Base-by-base conservation (phyloP, 2,329 filamentous ascomycete species). In the Microcyclospora tardicrescens region DNA sequence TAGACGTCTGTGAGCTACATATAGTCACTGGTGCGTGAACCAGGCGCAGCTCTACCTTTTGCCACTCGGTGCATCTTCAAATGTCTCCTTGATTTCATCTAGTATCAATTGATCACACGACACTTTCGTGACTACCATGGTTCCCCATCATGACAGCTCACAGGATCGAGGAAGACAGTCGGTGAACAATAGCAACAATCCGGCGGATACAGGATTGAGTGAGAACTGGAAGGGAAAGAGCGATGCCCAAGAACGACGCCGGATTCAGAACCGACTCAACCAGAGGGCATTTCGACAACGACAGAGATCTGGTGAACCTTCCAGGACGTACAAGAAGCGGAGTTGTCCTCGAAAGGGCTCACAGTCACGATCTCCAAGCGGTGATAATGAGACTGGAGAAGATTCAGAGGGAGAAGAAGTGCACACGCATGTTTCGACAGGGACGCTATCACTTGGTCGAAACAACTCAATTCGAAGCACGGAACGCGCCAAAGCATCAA, bases 211-310 rank as follows among this genome's bases (percentile, higher is more conserved):
- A 19, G 36, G 37, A 8, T 24, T 42, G 24, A 55, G 55, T 34
- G 54, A 55, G 43, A 53, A 55, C 42, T 55, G 53, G 50, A 49
- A 45, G 33, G 53, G 52, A 34, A 51, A 55, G 41, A 55, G 51
- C 33, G 52, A 56, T 38, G 51, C 54, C 28, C 38, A 42, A 8
- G 54, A 56, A 37, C 40, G 54, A 31, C 42, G 55, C 34, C 48
- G 53, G 13, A 56, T 57, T 13, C 54, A 57, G 35, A 58, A 56
- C 36, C 38, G 54, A 1, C 41, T 57, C 30, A 57, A 57, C 32
- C 54, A 57, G 37, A 37, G 55, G 37, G 55, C 55, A 9, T 56
- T 55, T 30, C 44, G 54, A n/a, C 46, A 56, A 38, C 40, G 54
- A 24, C 54, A 55, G 36, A 47, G 53, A 37, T 42, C 48, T 34